These are phyloP conservation scores for Pichia sp. DNA, from an alignment of 1,139 yeast species.

Conservation along the genomic window DNA sequence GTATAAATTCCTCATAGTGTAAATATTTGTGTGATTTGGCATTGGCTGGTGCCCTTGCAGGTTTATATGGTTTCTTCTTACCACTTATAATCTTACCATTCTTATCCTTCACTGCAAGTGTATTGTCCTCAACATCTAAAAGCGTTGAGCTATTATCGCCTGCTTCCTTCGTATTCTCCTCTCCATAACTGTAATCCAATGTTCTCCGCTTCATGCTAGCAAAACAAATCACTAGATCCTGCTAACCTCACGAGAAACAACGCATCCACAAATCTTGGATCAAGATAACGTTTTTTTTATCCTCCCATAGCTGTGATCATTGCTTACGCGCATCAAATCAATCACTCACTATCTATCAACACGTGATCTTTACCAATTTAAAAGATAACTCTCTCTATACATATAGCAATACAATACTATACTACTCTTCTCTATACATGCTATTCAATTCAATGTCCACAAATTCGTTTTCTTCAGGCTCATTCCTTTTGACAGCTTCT, in stretches of 20 bases:
- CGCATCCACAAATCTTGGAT: not conserved
- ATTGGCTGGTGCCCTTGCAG: not conserved
- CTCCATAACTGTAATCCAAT: slow-evolving; percentile 9
- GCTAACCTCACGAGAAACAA: not conserved
- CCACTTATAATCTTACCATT: not conserved
- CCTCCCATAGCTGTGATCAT: too few species aligned
- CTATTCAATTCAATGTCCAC: slow-evolving; percentile 17
- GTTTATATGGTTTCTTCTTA: not conserved
- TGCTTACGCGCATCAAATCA: too few species aligned
- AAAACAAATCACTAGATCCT: too few species aligned
- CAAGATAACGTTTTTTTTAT: too few species aligned
- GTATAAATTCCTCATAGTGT: not conserved
- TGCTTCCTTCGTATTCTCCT: not conserved
- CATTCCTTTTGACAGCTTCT: slow-evolving; percentile 5
- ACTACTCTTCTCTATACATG: not conserved
- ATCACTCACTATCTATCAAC: not conserved
- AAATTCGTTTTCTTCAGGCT: slow-evolving; percentile 13
- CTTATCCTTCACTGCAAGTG: not conserved
- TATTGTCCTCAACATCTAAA: not conserved
- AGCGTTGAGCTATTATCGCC: not conserved
- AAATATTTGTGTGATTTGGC: not conserved
- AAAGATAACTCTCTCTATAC: not conserved
- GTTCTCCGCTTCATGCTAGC: too few species aligned
- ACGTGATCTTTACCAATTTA: not conserved
- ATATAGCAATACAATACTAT: not conserved